Evolutionary conservation across 2,329 filamentous ascomycete genomes (phyloP).

Genomic region (Tolypocladium inflatum): DNA sequence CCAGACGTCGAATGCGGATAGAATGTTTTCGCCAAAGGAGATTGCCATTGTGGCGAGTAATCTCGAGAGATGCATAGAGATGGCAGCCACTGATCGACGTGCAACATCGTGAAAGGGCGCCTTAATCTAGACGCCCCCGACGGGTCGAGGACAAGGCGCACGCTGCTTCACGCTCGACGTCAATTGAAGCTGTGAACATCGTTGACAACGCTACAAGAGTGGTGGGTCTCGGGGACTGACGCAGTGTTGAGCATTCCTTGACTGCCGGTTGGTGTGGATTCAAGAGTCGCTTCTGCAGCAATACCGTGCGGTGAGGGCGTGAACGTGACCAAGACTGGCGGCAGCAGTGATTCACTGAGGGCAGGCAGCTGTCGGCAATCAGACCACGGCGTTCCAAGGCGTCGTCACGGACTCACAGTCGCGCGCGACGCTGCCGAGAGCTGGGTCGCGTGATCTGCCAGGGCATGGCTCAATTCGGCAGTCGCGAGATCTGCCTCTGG

Average conservation of each 20-base stretch:
- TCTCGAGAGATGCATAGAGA: background rate
- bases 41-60: background rate
- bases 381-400: background rate
- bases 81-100: background rate
- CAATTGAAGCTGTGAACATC: background rate
- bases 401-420: background rate
- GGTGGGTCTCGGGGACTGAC: background rate
- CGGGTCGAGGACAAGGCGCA: background rate
- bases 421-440: background rate
- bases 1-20: slow-evolving; percentile 22
- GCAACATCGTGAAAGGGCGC: background rate
- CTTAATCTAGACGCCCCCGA: background rate
- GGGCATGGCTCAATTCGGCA: background rate
- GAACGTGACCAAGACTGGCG: background rate
- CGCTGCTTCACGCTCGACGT: background rate
- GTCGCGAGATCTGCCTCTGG: background rate
- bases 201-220: background rate
- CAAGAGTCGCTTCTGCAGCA: background rate
- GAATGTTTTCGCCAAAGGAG: slow-evolving; percentile 10
- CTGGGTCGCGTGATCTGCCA: background rate
- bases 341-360: background rate
- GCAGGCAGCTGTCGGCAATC: background rate
- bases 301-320: background rate
- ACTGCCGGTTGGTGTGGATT: no score
- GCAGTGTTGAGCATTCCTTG: background rate